Evolutionary conservation across 1,139 yeast species (phyloP).

Genomic region (Yamadazyma friedrichii): DNA sequence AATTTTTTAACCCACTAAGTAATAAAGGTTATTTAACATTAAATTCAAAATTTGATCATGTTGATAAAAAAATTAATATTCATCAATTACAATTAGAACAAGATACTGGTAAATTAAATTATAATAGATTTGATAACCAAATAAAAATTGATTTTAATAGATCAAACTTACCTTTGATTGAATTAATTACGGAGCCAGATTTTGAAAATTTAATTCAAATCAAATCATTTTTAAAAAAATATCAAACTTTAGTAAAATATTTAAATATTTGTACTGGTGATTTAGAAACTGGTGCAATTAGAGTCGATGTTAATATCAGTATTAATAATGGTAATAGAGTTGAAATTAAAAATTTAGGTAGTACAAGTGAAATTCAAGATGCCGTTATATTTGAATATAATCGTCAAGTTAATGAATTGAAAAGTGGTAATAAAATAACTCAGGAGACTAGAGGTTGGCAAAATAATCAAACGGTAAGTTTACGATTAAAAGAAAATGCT

Average conservation of each 20-base stretch:
- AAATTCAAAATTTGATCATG: slow-evolving; percentile 51
- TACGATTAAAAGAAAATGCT: slow-evolving; percentile 76
- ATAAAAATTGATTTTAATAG: slow-evolving; percentile 77
- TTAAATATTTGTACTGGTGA: slow-evolving; percentile 83
- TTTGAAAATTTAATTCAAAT: slow-evolving; percentile 68
- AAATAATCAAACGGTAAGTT: slow-evolving; percentile 61
- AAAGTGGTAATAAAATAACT: slow-evolving; percentile 31
- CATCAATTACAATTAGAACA: slow-evolving; percentile 87
- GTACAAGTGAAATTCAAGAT: slow-evolving; percentile 73
- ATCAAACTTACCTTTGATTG: slow-evolving; percentile 83
- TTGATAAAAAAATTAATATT: slow-evolving; percentile 47
- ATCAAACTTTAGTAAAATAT: slow-evolving; percentile 67
- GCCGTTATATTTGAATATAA: slow-evolving; percentile 76
- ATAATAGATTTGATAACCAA: slow-evolving; percentile 41
- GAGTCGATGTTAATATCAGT: slow-evolving; percentile 91
- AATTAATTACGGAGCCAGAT: slow-evolving; percentile 90
- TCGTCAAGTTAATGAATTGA: slow-evolving; percentile 56
- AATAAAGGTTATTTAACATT: slow-evolving; percentile 58
- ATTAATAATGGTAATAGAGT: slow-evolving; percentile 71
- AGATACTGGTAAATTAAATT: slow-evolving; percentile 85
- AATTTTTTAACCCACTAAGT: slow-evolving; percentile 81
- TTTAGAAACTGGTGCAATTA: slow-evolving; percentile 88
- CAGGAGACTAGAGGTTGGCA: slow-evolving; percentile 94
- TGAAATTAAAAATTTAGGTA: slow-evolving; percentile 86
- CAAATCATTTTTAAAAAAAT: slow-evolving; percentile 74